A percentile compares a stretch with the other conserved stretches of the same genome.
phyloP scores from a whole-genome alignment of 805 yeast species.

The Pichia exigua region DNA sequence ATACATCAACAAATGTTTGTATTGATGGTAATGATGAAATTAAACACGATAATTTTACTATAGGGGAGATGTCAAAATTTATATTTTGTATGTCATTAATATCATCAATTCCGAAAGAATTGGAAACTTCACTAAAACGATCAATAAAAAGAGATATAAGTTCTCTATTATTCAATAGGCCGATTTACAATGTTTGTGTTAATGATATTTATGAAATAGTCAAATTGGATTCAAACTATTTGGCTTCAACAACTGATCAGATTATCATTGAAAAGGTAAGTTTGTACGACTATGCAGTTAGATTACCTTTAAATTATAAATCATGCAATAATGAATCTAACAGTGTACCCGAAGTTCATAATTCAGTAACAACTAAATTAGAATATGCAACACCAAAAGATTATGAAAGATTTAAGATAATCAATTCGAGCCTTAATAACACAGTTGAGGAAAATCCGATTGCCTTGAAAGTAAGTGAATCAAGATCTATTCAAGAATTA shows the following conservation, averaged over 20 bases:
- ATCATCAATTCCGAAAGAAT: conserved; percentile 56
- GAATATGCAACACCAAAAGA: conserved; percentile 32
- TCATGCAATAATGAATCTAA: conserved; percentile 9
- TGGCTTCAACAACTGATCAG: conserved; percentile 63
- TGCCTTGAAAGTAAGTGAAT: conserved; percentile 28
- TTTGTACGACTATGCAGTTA: conserved; percentile 41
- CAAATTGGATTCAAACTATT: conserved; percentile 30
- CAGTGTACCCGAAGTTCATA: conserved; percentile 15
- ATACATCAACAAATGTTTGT: conserved; percentile 16
- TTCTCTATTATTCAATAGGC: conserved; percentile 31
- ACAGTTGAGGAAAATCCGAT: neutral
- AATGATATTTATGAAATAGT: conserved; percentile 41
- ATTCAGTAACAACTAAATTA: conserved; percentile 6
- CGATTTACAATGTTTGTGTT: conserved; percentile 57
- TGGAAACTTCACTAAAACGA: conserved; percentile 25
- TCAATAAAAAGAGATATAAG: conserved; percentile 17
- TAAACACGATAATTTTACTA: conserved; percentile 5
- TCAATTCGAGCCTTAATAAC: conserved; percentile 17
- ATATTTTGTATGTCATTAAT: conserved; percentile 52
- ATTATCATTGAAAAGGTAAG: conserved; percentile 47
- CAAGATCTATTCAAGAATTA: conserved; percentile 48
- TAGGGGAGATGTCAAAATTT: conserved; percentile 39
- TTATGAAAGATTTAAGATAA: conserved; percentile 27
- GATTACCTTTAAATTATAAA: conserved; percentile 14
- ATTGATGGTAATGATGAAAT: conserved; percentile 6